Conservation (phyloP, 345 rosid genomes). For the Syzygium aromaticum region DNA sequence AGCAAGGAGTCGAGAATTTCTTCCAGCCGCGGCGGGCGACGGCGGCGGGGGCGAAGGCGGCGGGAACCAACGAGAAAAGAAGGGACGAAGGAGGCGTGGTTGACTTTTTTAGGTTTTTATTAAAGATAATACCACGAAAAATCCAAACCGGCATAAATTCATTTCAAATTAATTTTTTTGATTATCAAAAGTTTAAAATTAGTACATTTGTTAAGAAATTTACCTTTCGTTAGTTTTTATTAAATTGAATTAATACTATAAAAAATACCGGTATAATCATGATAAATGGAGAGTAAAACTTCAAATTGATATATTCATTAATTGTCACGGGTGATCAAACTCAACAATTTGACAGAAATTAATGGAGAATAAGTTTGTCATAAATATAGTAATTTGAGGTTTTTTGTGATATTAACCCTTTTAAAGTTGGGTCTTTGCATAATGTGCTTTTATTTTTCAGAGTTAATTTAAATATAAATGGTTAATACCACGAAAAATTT, state of each 20-base stretch:
- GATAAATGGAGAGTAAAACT: no score
- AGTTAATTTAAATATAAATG: not conserved
- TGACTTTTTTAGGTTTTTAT: not conserved
- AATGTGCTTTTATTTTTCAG: not conserved
- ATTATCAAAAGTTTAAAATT: fast-evolving
- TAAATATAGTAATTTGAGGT: fast-evolving
- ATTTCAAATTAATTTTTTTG: no score
- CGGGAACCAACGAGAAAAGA: not conserved
- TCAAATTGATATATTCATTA: no score
- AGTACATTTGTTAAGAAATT: fast-evolving
- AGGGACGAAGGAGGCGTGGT: not conserved
- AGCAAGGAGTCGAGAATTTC: not conserved
- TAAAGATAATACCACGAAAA: not conserved
- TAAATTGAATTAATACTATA: no score
- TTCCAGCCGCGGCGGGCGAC: not conserved
- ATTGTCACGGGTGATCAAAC: no score
- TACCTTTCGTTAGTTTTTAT: fast-evolving
- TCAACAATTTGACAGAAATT: no score
- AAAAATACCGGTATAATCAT: no score
- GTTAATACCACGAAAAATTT: no score
- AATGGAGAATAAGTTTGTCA: no score
- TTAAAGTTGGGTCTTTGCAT: not conserved
- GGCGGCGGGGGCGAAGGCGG: not conserved
- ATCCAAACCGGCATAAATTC: no score
- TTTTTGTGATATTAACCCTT: not conserved